phyloP scores from a whole-genome alignment of 2,329 filamentous ascomycete genomes.

The Monosporascus cannonballus region DNA sequence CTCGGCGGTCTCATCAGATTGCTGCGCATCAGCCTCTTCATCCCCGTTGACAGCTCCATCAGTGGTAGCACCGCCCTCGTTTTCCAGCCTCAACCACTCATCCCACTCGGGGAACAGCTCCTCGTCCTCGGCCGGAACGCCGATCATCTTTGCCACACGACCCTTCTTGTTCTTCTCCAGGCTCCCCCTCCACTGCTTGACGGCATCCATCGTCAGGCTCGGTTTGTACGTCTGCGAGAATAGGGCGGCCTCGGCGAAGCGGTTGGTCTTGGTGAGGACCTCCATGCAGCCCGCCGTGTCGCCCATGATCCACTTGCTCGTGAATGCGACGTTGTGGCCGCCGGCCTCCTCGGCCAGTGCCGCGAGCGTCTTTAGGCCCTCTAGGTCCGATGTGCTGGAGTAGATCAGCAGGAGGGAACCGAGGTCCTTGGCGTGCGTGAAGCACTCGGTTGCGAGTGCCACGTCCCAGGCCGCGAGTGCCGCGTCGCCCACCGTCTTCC shows the following conservation, averaged over 20 bases:
- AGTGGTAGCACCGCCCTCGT: constrained; percentile 49
- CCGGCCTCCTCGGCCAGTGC: constrained; percentile 69
- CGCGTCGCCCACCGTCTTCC: constrained; percentile 94
- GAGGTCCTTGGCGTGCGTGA: constrained; percentile 82
- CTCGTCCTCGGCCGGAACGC: constrained; percentile 72
- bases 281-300: constrained; percentile 78
- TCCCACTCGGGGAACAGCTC: constrained; percentile 97
- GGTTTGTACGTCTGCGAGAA: constrained; percentile 97
- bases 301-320: constrained; percentile 78
- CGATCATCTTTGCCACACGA: constrained; percentile 78
- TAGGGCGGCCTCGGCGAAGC: constrained; percentile 78
- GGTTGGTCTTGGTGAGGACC: constrained; percentile 70
- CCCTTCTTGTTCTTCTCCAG: constrained; percentile 81
- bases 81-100: constrained; percentile 77
- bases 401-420: constrained; percentile 84
- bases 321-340: constrained; percentile 90
- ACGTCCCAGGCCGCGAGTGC: constrained; percentile 85
- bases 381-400: constrained; percentile 74
- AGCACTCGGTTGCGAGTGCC: constrained; percentile 84
- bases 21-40: constrained; percentile 15
- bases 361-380: constrained; percentile 67
- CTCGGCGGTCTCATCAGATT: constrained; percentile 10
- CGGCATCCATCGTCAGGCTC: constrained; percentile 61
- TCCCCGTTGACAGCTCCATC: constrained; percentile 24
- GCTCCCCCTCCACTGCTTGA: constrained; percentile 72